Evolutionary conservation across 2,329 filamentous ascomycete genomes (phyloP), one percentile per base, ranked within the genome.

Genomic region (Sporothrix pseudoabietina): DNA sequence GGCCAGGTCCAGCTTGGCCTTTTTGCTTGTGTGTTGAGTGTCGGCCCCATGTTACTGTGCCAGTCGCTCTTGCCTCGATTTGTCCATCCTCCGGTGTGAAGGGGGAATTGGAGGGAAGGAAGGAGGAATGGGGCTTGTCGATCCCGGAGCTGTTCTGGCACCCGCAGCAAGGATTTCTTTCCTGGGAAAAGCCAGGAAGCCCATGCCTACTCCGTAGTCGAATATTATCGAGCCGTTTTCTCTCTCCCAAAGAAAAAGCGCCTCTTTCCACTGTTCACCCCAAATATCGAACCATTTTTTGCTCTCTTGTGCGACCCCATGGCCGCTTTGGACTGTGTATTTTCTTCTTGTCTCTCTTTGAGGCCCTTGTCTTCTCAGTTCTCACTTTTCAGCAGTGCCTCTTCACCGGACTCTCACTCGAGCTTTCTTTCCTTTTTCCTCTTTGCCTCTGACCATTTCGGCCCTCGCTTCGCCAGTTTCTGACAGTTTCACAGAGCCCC

Each of bases 41-140:
- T 44, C 41, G 6, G 41, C 41, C 19, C 59, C 59, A 22, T 63
- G 59, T 16, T n/a, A 44, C 59, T 63, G 59, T 44, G 9, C 59
- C 69, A 49, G 26, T 14, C 59, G 41, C 39, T 49, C 69, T 63
- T 71, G 44, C 47, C 69, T 52, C 47, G 19, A 61, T 71, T 63
- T 71, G 69, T 39, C 26, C 41, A 63, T 71, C 22, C 69, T 71
- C 69, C 69, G 69, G 39, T 59, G 69, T 47, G 63, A 47, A 32
- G 57, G 30, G 32, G 32, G 7, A 14, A 39, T 9, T 16, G 32
- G 35, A n/a, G 57, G 30, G 35, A n/a, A 30, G 9, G 44, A 55
- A 39, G 68, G 35, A 41, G 32, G 39, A 32, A 49, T 16, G 69
- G 39, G 41, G 69, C 69, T 71, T 32, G 69, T 71, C 41, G 69